These are phyloP conservation scores for Fusarium pseudocircinatum DNA, from an alignment of 2,329 filamentous ascomycete species.

Conservation along the genomic window DNA sequence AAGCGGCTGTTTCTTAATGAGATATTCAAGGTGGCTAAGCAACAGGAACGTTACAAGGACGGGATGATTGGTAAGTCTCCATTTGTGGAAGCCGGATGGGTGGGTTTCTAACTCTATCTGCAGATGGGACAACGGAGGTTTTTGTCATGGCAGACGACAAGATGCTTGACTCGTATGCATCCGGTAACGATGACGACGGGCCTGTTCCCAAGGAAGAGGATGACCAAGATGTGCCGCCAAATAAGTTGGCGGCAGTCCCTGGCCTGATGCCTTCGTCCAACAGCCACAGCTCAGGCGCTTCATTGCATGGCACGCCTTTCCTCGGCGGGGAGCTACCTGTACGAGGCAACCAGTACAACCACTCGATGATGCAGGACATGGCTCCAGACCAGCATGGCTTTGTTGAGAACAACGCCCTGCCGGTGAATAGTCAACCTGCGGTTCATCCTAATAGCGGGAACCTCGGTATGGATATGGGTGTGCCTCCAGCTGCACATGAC, in stretches of 20 bases:
- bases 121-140: conserved; percentile 59
- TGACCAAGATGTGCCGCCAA: conserved; percentile 51
- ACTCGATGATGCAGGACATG: conserved; percentile 56
- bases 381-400: conserved; percentile 53
- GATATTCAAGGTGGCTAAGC: conserved; percentile 68
- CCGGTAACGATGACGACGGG: conserved; percentile 57
- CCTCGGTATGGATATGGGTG: conserved; percentile 57
- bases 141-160: conserved; percentile 65
- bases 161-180: conserved; percentile 57
- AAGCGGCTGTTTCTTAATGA: conserved; percentile 68
- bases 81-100: not conserved
- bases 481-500: conserved; percentile 56
- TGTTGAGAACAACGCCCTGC: conserved; percentile 50
- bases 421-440: conserved; percentile 47
- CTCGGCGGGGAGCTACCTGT: conserved; percentile 56
- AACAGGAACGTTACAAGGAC: conserved; percentile 65
- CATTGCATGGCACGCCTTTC: conserved; percentile 49
- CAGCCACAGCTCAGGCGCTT: conserved; percentile 50
- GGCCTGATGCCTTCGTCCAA: conserved; percentile 49
- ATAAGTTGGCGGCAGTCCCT: conserved; percentile 48
- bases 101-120: conserved; percentile 8
- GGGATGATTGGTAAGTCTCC: conserved; percentile 64
- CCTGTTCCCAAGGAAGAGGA: conserved; percentile 57
- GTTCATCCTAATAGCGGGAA: conserved; percentile 48
- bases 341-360: conserved; percentile 52